phyloP scores from a whole-genome alignment of 2,329 filamentous ascomycete species.

The Bipolaris gigantea region DNA sequence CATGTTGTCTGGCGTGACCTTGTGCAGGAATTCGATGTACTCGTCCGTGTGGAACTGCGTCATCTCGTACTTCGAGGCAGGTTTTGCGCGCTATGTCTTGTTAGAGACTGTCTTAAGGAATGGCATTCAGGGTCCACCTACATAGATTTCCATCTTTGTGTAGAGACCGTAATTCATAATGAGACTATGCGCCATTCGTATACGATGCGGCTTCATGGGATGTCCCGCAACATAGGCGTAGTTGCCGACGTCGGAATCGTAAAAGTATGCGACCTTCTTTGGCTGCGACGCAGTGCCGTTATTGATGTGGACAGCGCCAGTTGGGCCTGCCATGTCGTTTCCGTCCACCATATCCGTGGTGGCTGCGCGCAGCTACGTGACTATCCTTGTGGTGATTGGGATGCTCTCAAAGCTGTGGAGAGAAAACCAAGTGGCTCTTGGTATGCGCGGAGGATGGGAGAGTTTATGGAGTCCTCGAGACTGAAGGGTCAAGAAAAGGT shows the following conservation, averaged over 20 bases:
- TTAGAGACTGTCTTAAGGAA: conserved; percentile 12
- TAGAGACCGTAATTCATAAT: conserved; percentile 76
- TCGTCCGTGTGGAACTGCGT: conserved; percentile 74
- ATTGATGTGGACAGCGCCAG: conserved; percentile 18
- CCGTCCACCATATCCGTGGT: conserved; percentile 19
- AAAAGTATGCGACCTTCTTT: conserved; percentile 96
- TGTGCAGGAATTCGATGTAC: conserved; percentile 72
- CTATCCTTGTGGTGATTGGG: not conserved
- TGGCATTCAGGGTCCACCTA: conserved; percentile 40
- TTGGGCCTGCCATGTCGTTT: conserved; percentile 7
- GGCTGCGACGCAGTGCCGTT: conserved; percentile 33
- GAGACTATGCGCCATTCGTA: conserved; percentile 65
- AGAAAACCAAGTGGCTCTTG: not conserved
- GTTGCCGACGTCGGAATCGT: conserved; percentile 97
- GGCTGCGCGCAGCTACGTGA: conserved; percentile 21
- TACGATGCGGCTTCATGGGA: conserved; percentile 69
- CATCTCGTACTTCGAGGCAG: conserved; percentile 70
- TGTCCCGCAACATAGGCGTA: conserved; percentile 87
- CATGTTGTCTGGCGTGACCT: conserved; percentile 98
- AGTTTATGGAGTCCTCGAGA: not conserved
- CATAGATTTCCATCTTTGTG: conserved; percentile 73
- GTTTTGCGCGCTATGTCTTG: conserved; percentile 44
- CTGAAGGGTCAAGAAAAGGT: not conserved
- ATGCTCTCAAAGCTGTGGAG: not conserved
- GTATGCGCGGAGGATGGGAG: not conserved